Percentiles rank a stretch among this genome's conserved stretches.
phyloP scores from a whole-genome alignment of 1,139 yeast species.

The Geotrichum aggregatum region DNA sequence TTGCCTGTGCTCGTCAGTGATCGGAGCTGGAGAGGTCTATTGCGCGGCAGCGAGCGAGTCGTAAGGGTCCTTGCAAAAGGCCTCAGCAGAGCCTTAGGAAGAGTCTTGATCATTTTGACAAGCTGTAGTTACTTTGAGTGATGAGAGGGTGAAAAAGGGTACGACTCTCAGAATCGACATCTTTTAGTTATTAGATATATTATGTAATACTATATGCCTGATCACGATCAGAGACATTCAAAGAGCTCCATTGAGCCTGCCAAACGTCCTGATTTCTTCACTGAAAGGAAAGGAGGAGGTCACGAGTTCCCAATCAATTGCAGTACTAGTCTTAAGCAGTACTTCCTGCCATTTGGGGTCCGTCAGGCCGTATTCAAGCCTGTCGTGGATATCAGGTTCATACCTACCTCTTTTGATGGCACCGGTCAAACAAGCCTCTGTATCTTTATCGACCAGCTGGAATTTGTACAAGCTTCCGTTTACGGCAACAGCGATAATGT shows the following conservation, averaged over 20 bases:
- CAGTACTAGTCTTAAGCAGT: not conserved
- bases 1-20: not conserved
- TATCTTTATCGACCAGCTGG: not conserved
- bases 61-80: not conserved
- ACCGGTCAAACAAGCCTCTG: not conserved
- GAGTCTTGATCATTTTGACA: not conserved
- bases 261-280: not conserved
- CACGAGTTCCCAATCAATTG: slow-evolving; percentile 13
- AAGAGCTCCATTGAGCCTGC: not conserved
- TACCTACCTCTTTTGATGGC: not conserved
- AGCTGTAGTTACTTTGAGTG: not conserved
- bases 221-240: not conserved
- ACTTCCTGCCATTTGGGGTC: not conserved
- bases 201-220: too few relatives aligned
- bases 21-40: too few relatives aligned
- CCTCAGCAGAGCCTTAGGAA: not conserved
- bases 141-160: not conserved
- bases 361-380: not conserved
- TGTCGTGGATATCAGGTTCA: not conserved
- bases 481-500: slow-evolving; percentile 9
- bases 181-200: too few relatives aligned
- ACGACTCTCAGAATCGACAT: too few relatives aligned
- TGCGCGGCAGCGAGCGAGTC: not conserved
- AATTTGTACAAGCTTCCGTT: slow-evolving; percentile 31
- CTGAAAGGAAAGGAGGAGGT: not conserved